Conservation (phyloP, 1,284 basidiomycete genomes). For the Hemileia vastatrix region DNA sequence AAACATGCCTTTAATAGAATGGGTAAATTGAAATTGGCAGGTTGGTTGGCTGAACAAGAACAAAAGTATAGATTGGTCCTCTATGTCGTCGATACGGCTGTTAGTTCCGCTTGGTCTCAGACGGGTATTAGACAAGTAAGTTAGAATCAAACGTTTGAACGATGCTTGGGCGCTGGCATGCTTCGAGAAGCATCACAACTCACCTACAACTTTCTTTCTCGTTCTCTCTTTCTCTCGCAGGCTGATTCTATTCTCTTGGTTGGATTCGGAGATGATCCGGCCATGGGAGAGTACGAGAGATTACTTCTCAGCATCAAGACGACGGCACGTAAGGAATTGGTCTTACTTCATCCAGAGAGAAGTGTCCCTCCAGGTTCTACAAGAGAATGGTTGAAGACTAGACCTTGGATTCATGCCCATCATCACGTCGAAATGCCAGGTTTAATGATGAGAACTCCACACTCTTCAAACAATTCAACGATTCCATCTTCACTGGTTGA, state of each 20-base stretch:
- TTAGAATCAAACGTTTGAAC: too few relatives aligned
- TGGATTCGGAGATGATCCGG: slow-evolving; percentile 54
- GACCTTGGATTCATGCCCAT: slow-evolving; percentile 41
- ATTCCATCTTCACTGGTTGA: slow-evolving; percentile 24
- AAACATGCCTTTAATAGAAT: slow-evolving; percentile 42
- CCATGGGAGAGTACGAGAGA: slow-evolving; percentile 71
- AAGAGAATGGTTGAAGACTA: slow-evolving; percentile 41
- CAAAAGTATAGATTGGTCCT: slow-evolving; percentile 40
- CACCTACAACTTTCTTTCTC: neutral
- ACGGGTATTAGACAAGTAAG: slow-evolving; percentile 36
- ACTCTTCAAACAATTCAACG: slow-evolving; percentile 23
- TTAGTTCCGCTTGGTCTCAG: slow-evolving; percentile 41
- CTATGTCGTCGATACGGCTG: slow-evolving; percentile 42
- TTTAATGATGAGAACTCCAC: slow-evolving; percentile 13
- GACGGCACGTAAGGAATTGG: slow-evolving; percentile 43
- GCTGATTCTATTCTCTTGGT: slow-evolving; percentile 42
- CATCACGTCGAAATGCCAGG: slow-evolving; percentile 43
- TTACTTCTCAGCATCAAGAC: slow-evolving; percentile 42
- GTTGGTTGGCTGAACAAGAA: slow-evolving; percentile 42
- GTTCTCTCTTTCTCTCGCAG: slow-evolving; percentile 20
- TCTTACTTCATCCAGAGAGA: slow-evolving; percentile 40
- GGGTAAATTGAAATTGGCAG: slow-evolving; percentile 43
- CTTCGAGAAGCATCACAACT: neutral
- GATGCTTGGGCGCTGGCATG: neutral
- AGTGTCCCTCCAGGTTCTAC: slow-evolving; percentile 41